phyloP scores from a whole-genome alignment of 108 stramenopile species.

The Skeletonema menzelii region DNA sequence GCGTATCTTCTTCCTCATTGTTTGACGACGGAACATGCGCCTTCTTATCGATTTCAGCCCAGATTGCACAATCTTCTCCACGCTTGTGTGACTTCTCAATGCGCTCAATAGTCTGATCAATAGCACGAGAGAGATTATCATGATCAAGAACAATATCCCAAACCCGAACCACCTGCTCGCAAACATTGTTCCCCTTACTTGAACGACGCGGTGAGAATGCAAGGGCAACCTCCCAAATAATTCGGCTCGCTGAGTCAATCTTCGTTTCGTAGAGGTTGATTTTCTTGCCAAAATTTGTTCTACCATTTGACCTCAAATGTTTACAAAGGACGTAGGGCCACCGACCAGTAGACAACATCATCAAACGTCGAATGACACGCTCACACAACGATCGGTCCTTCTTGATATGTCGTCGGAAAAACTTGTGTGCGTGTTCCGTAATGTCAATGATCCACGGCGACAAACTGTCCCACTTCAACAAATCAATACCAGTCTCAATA shows the following conservation, averaged over 20 bases:
- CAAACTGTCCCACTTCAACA: conserved; percentile 27
- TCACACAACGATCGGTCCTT: conserved; percentile 31
- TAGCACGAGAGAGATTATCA: conserved; percentile 45
- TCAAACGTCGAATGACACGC: conserved; percentile 40
- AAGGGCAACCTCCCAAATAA: conserved; percentile 50
- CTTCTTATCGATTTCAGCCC: conserved; percentile 22
- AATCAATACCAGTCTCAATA: conserved; percentile 38
- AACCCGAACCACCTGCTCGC: conserved; percentile 50
- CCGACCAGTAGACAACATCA: conserved; percentile 42
- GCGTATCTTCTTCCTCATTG: not conserved
- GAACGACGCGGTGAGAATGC: conserved; percentile 48
- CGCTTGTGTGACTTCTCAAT: conserved; percentile 51
- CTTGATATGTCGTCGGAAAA: conserved; percentile 36
- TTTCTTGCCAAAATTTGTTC: conserved; percentile 5
- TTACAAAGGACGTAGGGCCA: conserved; percentile 49
- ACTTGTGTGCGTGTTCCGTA: conserved; percentile 52
- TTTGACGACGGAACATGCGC: not conserved
- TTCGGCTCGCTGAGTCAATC: conserved; percentile 34
- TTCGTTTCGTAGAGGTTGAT: conserved; percentile 44
- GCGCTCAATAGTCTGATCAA: conserved; percentile 34
- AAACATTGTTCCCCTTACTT: conserved; percentile 7
- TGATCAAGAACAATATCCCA: conserved; percentile 58
- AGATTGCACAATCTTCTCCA: conserved; percentile 43
- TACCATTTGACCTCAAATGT: conserved; percentile 15
- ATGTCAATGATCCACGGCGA: conserved; percentile 46